Evolutionary conservation across 2,329 filamentous ascomycete species (phyloP).

Genomic region (Cercospora brassicicola): DNA sequence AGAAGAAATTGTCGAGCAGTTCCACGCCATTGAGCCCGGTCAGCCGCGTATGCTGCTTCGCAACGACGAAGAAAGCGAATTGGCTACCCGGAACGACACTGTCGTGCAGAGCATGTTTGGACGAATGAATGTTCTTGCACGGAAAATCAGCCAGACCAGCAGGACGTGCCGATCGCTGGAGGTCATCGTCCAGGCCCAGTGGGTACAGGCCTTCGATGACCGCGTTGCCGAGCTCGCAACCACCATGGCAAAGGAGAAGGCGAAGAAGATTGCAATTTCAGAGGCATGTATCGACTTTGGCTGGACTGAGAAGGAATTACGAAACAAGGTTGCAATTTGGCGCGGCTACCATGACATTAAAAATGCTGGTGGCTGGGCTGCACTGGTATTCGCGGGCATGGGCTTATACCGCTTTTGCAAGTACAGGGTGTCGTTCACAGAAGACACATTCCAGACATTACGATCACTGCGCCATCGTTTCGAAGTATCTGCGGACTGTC

Average conservation of each 20-base stretch:
- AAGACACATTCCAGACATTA: slow-evolving; percentile 53
- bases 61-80: slow-evolving; percentile 25
- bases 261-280: slow-evolving; percentile 54
- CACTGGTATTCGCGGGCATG: slow-evolving; percentile 58
- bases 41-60: slow-evolving; percentile 30
- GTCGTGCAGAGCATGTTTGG: slow-evolving; percentile 39
- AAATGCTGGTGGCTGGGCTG: slow-evolving; percentile 57
- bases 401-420: slow-evolving; percentile 63
- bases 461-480: slow-evolving; percentile 49
- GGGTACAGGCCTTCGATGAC: slow-evolving; percentile 57
- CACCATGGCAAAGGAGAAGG: slow-evolving; percentile 41
- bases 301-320: slow-evolving; percentile 59
- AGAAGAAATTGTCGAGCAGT: slow-evolving; percentile 39
- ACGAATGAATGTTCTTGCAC: slow-evolving; percentile 47
- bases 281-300: slow-evolving; percentile 57
- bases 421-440: slow-evolving; percentile 56
- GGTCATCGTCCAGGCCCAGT: slow-evolving; percentile 59
- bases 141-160: slow-evolving; percentile 52
- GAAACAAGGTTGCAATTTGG: slow-evolving; percentile 57
- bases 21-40: slow-evolving; percentile 37
- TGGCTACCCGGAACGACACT: slow-evolving; percentile 24
- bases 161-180: slow-evolving; percentile 58
- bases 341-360: slow-evolving; percentile 61
- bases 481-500: slow-evolving; percentile 37
- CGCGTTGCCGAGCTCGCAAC: slow-evolving; percentile 47